phyloP scores from a whole-genome alignment of 768 basidiomycete species.

The Hydnomerulius pinastri region DNA sequence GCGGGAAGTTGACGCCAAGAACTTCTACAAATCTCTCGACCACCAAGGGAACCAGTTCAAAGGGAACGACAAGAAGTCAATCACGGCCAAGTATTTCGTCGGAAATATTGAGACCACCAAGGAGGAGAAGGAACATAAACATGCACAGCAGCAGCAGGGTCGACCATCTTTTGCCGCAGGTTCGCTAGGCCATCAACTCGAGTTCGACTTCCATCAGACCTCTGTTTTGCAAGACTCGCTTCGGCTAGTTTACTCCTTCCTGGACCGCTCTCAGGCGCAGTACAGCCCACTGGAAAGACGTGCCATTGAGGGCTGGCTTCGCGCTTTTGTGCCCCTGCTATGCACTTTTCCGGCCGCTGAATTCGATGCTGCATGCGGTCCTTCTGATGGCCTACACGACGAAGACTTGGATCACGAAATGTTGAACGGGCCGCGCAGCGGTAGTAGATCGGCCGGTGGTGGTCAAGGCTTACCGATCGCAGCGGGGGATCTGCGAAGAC shows the following conservation, averaged over 20 bases:
- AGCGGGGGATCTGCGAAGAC: slow-evolving; percentile 74
- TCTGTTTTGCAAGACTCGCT: slow-evolving; percentile 84
- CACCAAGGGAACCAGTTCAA: slow-evolving; percentile 96
- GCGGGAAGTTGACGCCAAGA: slow-evolving; percentile 95
- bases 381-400: slow-evolving; percentile 50
- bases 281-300: slow-evolving; percentile 80
- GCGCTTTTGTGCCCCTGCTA: slow-evolving; percentile 79
- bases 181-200: slow-evolving; percentile 69
- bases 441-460: slow-evolving; percentile 49
- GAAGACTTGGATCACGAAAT: slow-evolving; percentile 32
- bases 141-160: slow-evolving; percentile 25
- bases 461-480: slow-evolving; percentile 47
- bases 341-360: slow-evolving; percentile 71
- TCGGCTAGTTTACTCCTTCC: slow-evolving; percentile 87
- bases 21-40: slow-evolving; percentile 97
- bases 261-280: slow-evolving; percentile 81
- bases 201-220: slow-evolving; percentile 75
- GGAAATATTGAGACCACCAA: slow-evolving; percentile 74
- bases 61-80: slow-evolving; percentile 90
- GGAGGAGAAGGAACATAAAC: slow-evolving; percentile 52
- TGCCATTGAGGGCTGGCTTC: slow-evolving; percentile 81
- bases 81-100: slow-evolving; percentile 83
- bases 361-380: slow-evolving; percentile 63
- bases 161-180: slow-evolving; percentile 44
- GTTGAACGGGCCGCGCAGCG: slow-evolving; percentile 24